Evolutionary conservation across 1,139 yeast species (phyloP), one percentile per base, ranked within the genome.

Genomic region (Pichia sp.): DNA sequence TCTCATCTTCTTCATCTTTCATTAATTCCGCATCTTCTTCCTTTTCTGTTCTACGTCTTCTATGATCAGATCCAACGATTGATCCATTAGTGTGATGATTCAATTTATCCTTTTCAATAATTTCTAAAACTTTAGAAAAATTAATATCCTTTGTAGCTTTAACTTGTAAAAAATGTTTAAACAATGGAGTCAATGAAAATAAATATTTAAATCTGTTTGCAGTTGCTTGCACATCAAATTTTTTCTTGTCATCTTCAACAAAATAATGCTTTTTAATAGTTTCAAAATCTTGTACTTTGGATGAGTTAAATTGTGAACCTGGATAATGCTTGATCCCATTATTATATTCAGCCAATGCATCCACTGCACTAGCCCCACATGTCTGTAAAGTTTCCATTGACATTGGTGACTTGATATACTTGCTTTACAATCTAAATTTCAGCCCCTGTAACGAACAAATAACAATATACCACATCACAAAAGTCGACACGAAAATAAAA

Each of bases 131-230:
- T 42, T 65, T 66, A 44, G 72, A 68, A 55, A 80, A 78, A 37
- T 70, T 68, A 33, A 77, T 74, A 56, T 81, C 84, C 46, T 70
- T 78, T 42, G 70, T 72, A 16, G 87, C 86, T 55, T 80, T 80
- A 20, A 77, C 70, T 43, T 76, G 72, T 48, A 83, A 75, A 56
- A 83, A 83, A 56, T 80, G 85, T 38, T 77, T 73, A 59, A 83
- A 83, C 36, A 83, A 64, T 28, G 74, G 77, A 0, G 91, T 81
- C 35, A 83, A 61, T 0, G 85, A 81, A 32, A 83, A 60, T 33
- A 83, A 65, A 56, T 82, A 78, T 50, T 73, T 74, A 62, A 81
- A 82, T 52, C 89, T 64, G 51, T 75, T 74, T 9, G 76, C 72
- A 0, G 84, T 77, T 37, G 73, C 75, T 30, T 68, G 69, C 10